Percentiles rank a stretch among this genome's conserved stretches.
phyloP scores from a whole-genome alignment of 2,329 filamentous ascomycete species.

The Juglanconis sp. region DNA sequence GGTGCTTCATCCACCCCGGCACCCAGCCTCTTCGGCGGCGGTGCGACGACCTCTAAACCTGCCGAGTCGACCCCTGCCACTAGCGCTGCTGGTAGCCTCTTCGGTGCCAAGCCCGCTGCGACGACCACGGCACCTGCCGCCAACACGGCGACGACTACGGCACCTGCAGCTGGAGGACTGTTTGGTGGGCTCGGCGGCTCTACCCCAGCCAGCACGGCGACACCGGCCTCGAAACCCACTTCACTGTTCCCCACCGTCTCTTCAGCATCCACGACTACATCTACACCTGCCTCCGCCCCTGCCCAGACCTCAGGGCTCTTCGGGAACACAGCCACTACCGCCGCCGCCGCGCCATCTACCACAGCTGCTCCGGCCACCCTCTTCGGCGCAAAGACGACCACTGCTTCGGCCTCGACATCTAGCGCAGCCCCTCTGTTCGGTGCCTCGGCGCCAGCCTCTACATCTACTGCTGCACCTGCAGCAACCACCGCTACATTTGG shows the following conservation, averaged over 20 bases:
- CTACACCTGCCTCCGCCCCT: slow-evolving; percentile 11
- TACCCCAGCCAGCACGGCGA: slow-evolving; percentile 7
- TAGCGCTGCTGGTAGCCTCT: slow-evolving; percentile 26
- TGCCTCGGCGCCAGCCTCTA: slow-evolving; percentile 22
- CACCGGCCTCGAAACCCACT: slow-evolving; percentile 19
- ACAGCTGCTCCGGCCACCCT: slow-evolving; percentile 25
- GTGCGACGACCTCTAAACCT: slow-evolving; percentile 22
- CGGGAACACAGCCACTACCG: slow-evolving; percentile 2
- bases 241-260: slow-evolving; percentile 27
- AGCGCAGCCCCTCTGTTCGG: slow-evolving; percentile 23
- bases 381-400: slow-evolving; percentile 8
- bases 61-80: slow-evolving; percentile 26
- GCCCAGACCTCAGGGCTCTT: slow-evolving; percentile 6
- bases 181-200: slow-evolving; percentile 17
- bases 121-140: slow-evolving; percentile 22
- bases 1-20: not conserved
- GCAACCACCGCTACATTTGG: slow-evolving; percentile 21
- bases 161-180: slow-evolving; percentile 18
- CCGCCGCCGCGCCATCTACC: slow-evolving; percentile 24
- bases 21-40: slow-evolving; percentile 12
- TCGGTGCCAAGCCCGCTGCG: slow-evolving; percentile 39
- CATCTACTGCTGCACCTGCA: slow-evolving; percentile 24
- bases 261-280: slow-evolving; percentile 21
- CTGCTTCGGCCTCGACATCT: slow-evolving; percentile 19
- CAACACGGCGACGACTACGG: slow-evolving; percentile 25